phyloP scores from a whole-genome alignment of 768 basidiomycete genomes.

The Mycena vulgaris region DNA sequence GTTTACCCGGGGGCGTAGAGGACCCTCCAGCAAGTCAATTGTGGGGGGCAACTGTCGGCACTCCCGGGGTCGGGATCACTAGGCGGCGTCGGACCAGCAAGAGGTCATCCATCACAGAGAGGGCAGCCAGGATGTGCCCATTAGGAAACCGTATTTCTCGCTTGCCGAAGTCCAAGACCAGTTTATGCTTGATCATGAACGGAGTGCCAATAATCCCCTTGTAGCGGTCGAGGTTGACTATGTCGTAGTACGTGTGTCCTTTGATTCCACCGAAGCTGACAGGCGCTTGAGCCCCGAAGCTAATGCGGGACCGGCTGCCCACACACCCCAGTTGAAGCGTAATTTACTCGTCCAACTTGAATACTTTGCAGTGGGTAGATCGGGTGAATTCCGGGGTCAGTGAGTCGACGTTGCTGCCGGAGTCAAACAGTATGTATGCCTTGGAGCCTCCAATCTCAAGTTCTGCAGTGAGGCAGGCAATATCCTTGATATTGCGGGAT shows the following conservation, averaged over 20 bases:
- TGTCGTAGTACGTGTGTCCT: conserved; percentile 13
- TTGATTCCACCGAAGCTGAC: background rate
- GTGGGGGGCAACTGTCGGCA: no score
- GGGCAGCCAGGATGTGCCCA: background rate
- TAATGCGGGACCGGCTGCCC: conserved; percentile 1
- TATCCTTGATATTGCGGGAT: background rate
- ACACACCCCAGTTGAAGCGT: conserved; percentile 12
- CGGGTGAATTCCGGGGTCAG: background rate
- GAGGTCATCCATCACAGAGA: background rate
- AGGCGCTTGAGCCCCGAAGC: background rate
- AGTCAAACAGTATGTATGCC: no score
- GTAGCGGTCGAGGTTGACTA: conserved; percentile 11
- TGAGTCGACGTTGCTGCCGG: no score
- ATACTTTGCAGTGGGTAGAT: background rate
- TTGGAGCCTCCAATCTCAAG: background rate
- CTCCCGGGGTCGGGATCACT: no score
- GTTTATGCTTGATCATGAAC: conserved; percentile 13
- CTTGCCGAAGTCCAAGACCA: conserved; percentile 12
- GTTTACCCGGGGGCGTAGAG: no score
- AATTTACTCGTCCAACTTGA: background rate
- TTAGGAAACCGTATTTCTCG: conserved; percentile 16
- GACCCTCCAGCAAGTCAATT: no score
- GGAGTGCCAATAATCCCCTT: no score
- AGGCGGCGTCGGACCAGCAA: no score
- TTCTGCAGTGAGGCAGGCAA: background rate